These are phyloP conservation scores for Schizophyllum commune DNA, from an alignment of 1,284 basidiomycete genomes.

Conservation along the genomic window DNA sequence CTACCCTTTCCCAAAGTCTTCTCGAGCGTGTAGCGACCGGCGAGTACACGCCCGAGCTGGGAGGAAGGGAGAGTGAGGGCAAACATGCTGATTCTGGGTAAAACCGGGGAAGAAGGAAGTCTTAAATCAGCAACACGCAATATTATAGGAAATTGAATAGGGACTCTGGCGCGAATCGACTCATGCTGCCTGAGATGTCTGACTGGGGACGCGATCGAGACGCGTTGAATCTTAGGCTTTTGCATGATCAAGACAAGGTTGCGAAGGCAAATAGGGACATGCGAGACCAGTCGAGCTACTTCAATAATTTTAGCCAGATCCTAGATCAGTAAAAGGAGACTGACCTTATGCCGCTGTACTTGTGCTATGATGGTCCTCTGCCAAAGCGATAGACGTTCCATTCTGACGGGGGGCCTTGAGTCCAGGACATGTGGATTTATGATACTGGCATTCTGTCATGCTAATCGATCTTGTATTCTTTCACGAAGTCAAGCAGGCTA, in stretches of 20 bases:
- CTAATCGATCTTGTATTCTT: too few relatives aligned
- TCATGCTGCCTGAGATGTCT: neutral
- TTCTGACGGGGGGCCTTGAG: too few relatives aligned
- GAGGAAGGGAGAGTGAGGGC: neutral
- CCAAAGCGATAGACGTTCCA: too few relatives aligned
- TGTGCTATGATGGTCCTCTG: too few relatives aligned
- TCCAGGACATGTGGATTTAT: too few relatives aligned
- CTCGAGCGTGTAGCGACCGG: neutral
- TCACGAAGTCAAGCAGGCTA: too few relatives aligned
- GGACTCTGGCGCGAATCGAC: neutral
- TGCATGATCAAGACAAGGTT: neutral
- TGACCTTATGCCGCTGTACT: neutral
- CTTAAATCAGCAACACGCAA: neutral
- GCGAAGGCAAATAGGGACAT: neutral
- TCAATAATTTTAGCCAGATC: neutral
- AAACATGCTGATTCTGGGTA: neutral
- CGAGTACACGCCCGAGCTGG: neutral
- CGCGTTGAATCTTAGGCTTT: neutral
- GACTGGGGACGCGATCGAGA: conserved; percentile 10
- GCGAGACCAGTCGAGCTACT: too few relatives aligned
- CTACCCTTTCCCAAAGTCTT: neutral
- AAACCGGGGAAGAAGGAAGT: neutral
- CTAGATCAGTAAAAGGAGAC: neutral
- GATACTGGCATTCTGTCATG: too few relatives aligned
- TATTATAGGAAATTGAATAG: neutral